Evolutionary conservation across 768 basidiomycete species (phyloP), one percentile per base, ranked within the genome.

Genomic region (Tylopilus sp.): DNA sequence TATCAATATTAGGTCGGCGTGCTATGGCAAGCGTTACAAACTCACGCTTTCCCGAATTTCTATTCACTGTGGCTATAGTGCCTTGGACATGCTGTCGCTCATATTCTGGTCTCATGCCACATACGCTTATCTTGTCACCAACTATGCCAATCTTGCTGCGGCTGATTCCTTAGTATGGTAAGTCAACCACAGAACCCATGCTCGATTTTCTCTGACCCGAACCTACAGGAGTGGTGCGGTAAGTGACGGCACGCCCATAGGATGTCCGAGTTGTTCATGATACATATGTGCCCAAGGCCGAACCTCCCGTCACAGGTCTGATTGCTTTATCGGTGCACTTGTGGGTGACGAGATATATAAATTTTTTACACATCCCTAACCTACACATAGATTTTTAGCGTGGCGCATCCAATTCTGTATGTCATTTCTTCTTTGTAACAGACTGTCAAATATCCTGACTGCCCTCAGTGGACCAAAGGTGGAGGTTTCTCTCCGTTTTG

Each of bases 381-480:
- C 18, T 25, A 9, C 9, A 5, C 33, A 31, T 41, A 50, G 48
- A 8, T 50, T 43, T 28, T 11, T 50, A 36, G 36, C 48, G 25
- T 50, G 48, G 48, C 48, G 41, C 23, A 50, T 50, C 18, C 48
- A 50, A 26, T 26, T 50, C 9, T 21, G 48, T 50, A 36, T 26
- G 48, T 43, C 15, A 12, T 3, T 21, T 3, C 8, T 2, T 36
- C 11, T n/a, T 18, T 18, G 13, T 20, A 13, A 3, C 20, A 5
- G 23, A 35, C 40, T 21, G 9, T 42, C n/a, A 12, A 6, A 21
- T 13, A 4, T 42, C 9, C 35, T 44, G 20, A 44, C 17, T 12
- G 7, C 36, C 20, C 28, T 15, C 10, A 50, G 49, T 50, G 49
- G 33, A 50, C 33, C 10, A 21, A 12, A 26, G 33, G 33, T 50